A percentile compares a stretch with the other conserved stretches of the same genome.
These are phyloP conservation scores for Ensete ventricosum DNA, from an alignment of 176 grass and related monocot species.

Conservation along the genomic window DNA sequence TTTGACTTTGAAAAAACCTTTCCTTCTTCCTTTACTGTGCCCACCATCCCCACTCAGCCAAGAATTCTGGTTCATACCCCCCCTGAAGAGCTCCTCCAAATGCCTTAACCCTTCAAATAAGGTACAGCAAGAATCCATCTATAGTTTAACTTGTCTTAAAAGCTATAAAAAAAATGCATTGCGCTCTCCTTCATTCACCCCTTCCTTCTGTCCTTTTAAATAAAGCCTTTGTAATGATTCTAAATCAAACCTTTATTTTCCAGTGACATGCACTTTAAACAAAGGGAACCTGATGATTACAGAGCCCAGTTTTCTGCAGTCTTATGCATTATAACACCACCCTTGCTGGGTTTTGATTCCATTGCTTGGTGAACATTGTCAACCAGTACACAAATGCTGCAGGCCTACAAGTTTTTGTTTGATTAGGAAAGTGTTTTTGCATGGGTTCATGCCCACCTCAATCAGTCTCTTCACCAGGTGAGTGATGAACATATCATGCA, in stretches of 20 bases:
- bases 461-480: too few relatives aligned
- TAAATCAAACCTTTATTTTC: too few relatives aligned
- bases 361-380: too few relatives aligned
- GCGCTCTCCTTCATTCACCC: background rate
- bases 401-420: too few relatives aligned
- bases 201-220: background rate
- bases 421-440: too few relatives aligned
- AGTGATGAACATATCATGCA: background rate
- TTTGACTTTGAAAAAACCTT: background rate
- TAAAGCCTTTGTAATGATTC: background rate
- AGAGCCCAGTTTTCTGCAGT: too few relatives aligned
- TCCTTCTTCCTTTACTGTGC: background rate
- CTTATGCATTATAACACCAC: too few relatives aligned
- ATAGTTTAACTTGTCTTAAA: background rate
- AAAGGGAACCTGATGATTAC: too few relatives aligned
- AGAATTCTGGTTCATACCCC: conserved; percentile 5
- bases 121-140: background rate
- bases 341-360: too few relatives aligned
- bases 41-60: conserved; percentile 4
- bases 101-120: background rate
- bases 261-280: too few relatives aligned
- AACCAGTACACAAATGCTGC: too few relatives aligned
- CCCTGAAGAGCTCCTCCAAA: background rate
- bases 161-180: background rate
- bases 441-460: too few relatives aligned